These are phyloP conservation scores for Neurospora sp. DNA, from an alignment of 495 filamentous ascomycete genomes.

Conservation along the genomic window DNA sequence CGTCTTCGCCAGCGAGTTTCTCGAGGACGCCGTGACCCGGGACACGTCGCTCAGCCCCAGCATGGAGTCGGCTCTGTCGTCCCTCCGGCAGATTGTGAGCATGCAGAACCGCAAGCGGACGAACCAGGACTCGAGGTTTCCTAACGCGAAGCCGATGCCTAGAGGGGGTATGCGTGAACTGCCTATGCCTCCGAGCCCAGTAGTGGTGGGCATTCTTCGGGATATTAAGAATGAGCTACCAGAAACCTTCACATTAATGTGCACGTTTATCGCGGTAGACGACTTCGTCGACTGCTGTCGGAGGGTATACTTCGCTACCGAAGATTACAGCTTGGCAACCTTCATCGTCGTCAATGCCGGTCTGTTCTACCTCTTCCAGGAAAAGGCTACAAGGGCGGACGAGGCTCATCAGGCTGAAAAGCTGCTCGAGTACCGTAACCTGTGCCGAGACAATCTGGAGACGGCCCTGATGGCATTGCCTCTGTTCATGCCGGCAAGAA, in stretches of 20 bases:
- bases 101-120: conserved; percentile 33
- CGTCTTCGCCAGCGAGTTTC: conserved; percentile 51
- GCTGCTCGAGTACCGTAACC: conserved; percentile 26
- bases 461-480: conserved; percentile 46
- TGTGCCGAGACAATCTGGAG: conserved; percentile 50
- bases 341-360: conserved; percentile 48
- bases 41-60: conserved; percentile 38
- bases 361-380: conserved; percentile 47
- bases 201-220: conserved; percentile 42
- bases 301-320: conserved; percentile 48
- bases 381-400: conserved; percentile 28
- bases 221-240: conserved; percentile 31
- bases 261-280: conserved; percentile 36
- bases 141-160: conserved; percentile 32
- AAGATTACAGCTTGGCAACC: conserved; percentile 43
- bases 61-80: conserved; percentile 46
- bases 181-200: conserved; percentile 42
- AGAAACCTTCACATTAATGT: conserved; percentile 28
- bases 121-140: conserved; percentile 33
- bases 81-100: conserved; percentile 45
- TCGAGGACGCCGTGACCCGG: conserved; percentile 48
- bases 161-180: conserved; percentile 36
- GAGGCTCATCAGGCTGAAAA: conserved; percentile 16
- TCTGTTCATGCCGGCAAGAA: conserved; percentile 46
- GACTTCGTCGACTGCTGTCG: conserved; percentile 50